Conservation (phyloP, 306 rosid species). For the Begonia fuchsioides region DNA sequence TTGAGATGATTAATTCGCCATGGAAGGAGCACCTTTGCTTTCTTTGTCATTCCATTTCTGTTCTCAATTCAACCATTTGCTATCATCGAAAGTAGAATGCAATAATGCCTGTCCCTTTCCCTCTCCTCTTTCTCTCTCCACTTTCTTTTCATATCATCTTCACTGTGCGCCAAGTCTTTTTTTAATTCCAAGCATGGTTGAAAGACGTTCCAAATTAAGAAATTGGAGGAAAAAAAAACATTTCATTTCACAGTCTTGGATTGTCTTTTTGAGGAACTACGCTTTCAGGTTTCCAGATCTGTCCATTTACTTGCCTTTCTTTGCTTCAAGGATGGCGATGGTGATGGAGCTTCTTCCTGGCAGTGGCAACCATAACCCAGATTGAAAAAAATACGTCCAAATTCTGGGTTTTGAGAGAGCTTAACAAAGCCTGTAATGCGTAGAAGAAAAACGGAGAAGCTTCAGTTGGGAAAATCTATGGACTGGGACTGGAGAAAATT, state of each 20-base stretch:
- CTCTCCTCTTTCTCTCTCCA: slow-evolving; percentile 5
- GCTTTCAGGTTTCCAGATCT: neutral
- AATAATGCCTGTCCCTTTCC: slow-evolving; percentile 16
- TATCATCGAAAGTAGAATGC: neutral
- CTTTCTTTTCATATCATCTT: slow-evolving; percentile 4
- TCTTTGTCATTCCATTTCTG: too few relatives aligned
- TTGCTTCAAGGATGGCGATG: too few relatives aligned
- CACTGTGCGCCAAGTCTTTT: neutral
- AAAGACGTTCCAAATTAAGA: too few relatives aligned
- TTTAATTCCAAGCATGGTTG: too few relatives aligned
- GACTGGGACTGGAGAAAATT: slow-evolving; percentile 76
- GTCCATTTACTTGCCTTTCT: too few relatives aligned
- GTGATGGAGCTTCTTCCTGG: too few relatives aligned
- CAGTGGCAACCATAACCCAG: too few relatives aligned
- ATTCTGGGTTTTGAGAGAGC: slow-evolving; percentile 1
- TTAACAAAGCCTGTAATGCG: neutral
- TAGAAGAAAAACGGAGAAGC: slow-evolving; percentile 7
- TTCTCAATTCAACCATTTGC: too few relatives aligned
- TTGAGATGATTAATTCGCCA: too few relatives aligned
- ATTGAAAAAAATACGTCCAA: too few relatives aligned
- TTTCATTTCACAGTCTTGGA: neutral
- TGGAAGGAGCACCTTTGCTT: too few relatives aligned
- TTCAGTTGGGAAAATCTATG: slow-evolving; percentile 20
- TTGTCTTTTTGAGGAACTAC: neutral
- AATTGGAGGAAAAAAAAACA: too few relatives aligned